Percentiles rank a stretch among this genome's conserved stretches.
These are phyloP conservation scores for Oemleria cerasiformis DNA, from an alignment of 306 rosid genomes.

Conservation along the genomic window DNA sequence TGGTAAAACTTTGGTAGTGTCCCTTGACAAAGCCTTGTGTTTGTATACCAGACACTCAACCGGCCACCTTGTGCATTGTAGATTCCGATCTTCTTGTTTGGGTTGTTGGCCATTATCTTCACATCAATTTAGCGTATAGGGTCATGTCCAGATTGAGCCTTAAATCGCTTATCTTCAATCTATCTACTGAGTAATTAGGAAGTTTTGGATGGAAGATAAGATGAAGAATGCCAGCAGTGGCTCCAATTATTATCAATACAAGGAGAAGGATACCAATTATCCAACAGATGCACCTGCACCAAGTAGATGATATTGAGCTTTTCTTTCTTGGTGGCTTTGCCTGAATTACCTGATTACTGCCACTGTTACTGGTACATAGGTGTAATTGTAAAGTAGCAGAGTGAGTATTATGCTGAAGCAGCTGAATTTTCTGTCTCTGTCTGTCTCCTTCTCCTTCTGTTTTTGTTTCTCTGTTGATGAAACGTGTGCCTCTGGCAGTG, in stretches of 20 bases:
- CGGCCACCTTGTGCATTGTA: constrained; percentile 73
- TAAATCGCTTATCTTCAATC: constrained; percentile 52
- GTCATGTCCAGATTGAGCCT: constrained; percentile 69
- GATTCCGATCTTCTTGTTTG: constrained; percentile 83
- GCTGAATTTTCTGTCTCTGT: not conserved
- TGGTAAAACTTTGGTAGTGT: constrained; percentile 74
- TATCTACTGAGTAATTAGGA: constrained; percentile 69
- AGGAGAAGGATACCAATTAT: constrained; percentile 46
- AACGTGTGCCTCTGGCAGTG: not conserved
- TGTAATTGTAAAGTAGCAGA: constrained; percentile 8
- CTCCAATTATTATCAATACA: constrained; percentile 49
- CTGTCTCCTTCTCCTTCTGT: constrained; percentile 28
- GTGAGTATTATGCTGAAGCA: constrained; percentile 13
- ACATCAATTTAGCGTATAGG: constrained; percentile 68
- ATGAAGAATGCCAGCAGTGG: constrained; percentile 53
- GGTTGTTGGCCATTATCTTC: constrained; percentile 67
- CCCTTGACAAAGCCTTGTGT: constrained; percentile 71
- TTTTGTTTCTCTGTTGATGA: not conserved
- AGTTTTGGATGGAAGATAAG: constrained; percentile 76
- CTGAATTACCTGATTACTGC: constrained; percentile 23
- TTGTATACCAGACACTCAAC: constrained; percentile 71
- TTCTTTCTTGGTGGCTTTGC: constrained; percentile 32
- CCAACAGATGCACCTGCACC: constrained; percentile 74
- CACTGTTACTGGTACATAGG: not conserved
- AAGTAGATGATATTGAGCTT: constrained; percentile 22